These are phyloP conservation scores for Trichoderma aggressivum DNA, from an alignment of 2,329 filamentous ascomycete genomes.

Conservation along the genomic window DNA sequence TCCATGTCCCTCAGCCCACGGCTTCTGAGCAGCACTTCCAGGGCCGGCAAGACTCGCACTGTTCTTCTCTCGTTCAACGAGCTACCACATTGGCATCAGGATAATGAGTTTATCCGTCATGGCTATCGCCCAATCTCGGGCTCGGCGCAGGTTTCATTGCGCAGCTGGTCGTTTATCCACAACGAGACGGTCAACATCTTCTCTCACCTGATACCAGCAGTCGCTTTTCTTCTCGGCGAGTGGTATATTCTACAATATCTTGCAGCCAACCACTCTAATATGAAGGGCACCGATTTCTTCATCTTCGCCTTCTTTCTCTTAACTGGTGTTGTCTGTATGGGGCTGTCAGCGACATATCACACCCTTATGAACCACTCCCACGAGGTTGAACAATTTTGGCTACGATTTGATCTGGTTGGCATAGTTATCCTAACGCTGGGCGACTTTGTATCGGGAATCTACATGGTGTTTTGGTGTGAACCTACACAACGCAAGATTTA, in stretches of 20 bases:
- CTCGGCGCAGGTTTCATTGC: not conserved
- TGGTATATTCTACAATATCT: conserved; percentile 4
- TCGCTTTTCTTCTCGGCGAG: conserved; percentile 1
- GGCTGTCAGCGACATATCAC: conserved; percentile 2
- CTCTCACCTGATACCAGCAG: conserved; percentile 1
- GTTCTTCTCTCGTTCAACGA: not conserved
- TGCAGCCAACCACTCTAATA: not conserved
- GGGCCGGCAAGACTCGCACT: not conserved
- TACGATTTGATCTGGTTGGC: not conserved
- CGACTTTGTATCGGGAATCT: conserved; percentile 6
- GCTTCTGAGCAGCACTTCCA: not conserved
- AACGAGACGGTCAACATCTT: conserved; percentile 5
- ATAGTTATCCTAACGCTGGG: conserved; percentile 5
- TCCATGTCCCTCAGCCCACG: not conserved
- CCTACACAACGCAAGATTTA: conserved; percentile 6
- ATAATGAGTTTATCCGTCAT: conserved; percentile 12
- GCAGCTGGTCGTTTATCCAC: conserved; percentile 11
- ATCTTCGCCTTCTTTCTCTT: conserved; percentile 2
- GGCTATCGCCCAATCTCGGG: conserved; percentile 11
- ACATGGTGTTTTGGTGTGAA: conserved; percentile 13
- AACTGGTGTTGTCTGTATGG: not conserved
- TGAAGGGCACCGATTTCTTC: not conserved
- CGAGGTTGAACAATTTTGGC: not conserved
- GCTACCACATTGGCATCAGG: conserved; percentile 10
- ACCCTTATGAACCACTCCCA: not conserved